Evolutionary conservation across 176 grass and related monocot species (phyloP), one percentile per base, ranked within the genome.

Genomic region (Lolium perenne): DNA sequence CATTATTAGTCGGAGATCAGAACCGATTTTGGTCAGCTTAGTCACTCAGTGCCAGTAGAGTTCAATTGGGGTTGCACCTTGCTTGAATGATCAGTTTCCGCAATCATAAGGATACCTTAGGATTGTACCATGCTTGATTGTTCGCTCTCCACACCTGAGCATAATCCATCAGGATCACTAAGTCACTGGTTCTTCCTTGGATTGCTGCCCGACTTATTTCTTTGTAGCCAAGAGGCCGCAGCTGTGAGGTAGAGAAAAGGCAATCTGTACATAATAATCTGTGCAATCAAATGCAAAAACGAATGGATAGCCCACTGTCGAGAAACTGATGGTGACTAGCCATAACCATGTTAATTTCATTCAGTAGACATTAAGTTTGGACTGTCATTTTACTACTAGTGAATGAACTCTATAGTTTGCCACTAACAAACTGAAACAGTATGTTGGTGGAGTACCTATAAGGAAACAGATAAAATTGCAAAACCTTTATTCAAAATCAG

Each of bases 51-150:
- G 38, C 49, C 38, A 43, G 63, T 21, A 80, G 41, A 62, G n/a
- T 40, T 63, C 3, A 10, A 46, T 40, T 26, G 21, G 14, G 40
- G 9, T 51, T n/a, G 60, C 26, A 80, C 43, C 60, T 35, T 80
- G 78, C 41, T 66, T 80, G 45, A 16, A 32, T 66, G 3, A 43
- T 80, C 15, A 80, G 61, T 46, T 79, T 46, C n/a, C 57, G 47
- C 40, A 63, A 23, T 14, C n/a, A 47, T 40, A 47, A 63, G 7
- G n/a, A 79, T n/a, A 25, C 57, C 77, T 79, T n/a, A 62, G 77
- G 38, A 62, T 14, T 77, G 21, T 74, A 22, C 40, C 41, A 74
- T 83, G 69, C 67, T 84, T 48, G 55, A 75, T 50, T 76, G 16
- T 43, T 7, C 32, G 32, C 32, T 35, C 32, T 35, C 32, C 41